Percentiles rank a stretch among this genome's conserved stretches.
Evolutionary conservation across 306 rosid species (phyloP).

Genomic region (Cucurbita maxima): DNA sequence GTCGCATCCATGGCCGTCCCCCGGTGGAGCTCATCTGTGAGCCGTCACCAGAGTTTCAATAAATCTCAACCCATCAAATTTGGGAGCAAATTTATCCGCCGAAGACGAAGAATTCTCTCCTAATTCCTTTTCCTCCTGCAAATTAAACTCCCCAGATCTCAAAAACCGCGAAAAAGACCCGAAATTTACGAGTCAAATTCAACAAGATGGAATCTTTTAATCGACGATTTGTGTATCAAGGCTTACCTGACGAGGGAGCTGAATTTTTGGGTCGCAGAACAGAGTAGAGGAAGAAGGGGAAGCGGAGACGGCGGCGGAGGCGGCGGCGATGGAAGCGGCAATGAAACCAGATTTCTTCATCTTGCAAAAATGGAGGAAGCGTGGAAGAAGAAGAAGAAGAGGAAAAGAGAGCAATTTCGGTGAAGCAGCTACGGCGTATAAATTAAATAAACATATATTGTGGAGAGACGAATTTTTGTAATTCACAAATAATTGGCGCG

Average conservation of each 20-base stretch:
- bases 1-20: not conserved
- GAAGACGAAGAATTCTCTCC: not conserved
- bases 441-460: not conserved
- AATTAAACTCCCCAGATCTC: not conserved
- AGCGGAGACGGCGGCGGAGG: conserved; percentile 23
- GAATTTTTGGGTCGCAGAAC: not conserved
- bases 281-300: conserved; percentile 15
- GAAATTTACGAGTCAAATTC: not conserved
- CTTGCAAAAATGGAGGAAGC: not conserved
- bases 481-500: not conserved
- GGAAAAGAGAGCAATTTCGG: not conserved
- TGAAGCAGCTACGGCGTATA: not conserved
- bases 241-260: conserved; percentile 23
- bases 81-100: conserved; percentile 13
- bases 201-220: not conserved
- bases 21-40: not conserved
- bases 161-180: not conserved
- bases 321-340: conserved; percentile 46
- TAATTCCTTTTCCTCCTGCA: not conserved
- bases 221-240: not conserved
- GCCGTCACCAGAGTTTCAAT: conserved; percentile 14
- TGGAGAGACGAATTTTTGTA: not conserved
- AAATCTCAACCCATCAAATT: conserved; percentile 12
- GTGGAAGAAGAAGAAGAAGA: not conserved
- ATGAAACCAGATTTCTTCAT: conserved; percentile 43